Evolutionary conservation across 2,329 filamentous ascomycete genomes (phyloP).

Genomic region (Xylogone sp.): DNA sequence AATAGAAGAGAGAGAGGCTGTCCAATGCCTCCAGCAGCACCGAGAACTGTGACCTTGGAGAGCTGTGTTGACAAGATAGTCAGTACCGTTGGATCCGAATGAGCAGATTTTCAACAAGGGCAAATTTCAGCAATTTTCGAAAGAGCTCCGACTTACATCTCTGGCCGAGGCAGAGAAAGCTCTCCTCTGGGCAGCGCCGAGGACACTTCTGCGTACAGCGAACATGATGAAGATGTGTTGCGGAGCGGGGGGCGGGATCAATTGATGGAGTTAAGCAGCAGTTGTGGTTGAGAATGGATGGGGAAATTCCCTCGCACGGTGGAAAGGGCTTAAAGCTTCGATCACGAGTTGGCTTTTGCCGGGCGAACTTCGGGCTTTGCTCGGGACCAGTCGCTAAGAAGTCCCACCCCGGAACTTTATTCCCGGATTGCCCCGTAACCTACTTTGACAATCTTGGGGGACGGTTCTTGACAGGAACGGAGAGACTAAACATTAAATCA

Average conservation of each 20-base stretch:
- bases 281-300: slow-evolving; percentile 43
- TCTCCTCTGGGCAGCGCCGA: slow-evolving; percentile 63
- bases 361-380: neutral
- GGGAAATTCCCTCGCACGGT: neutral
- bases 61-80: slow-evolving; percentile 52
- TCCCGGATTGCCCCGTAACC: neutral
- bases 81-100: neutral
- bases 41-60: slow-evolving; percentile 96
- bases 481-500: too few species aligned
- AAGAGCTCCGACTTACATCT: slow-evolving; percentile 53
- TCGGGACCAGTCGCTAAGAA: neutral
- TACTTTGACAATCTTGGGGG: too few species aligned
- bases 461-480: too few species aligned
- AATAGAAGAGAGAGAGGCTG: slow-evolving; percentile 96
- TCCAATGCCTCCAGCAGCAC: slow-evolving; percentile 96
- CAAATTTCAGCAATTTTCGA: too few species aligned
- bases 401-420: neutral
- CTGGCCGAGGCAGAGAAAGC: slow-evolving; percentile 78
- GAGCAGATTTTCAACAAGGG: neutral
- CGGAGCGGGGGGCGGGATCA: slow-evolving; percentile 10
- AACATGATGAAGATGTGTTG: slow-evolving; percentile 60
- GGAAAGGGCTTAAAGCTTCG: neutral
- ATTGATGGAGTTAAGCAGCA: slow-evolving; percentile 29
- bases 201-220: slow-evolving; percentile 56
- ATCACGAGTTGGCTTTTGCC: neutral